Conservation (phyloP, 208 protist species). For the Leishmania mexicana region DNA sequence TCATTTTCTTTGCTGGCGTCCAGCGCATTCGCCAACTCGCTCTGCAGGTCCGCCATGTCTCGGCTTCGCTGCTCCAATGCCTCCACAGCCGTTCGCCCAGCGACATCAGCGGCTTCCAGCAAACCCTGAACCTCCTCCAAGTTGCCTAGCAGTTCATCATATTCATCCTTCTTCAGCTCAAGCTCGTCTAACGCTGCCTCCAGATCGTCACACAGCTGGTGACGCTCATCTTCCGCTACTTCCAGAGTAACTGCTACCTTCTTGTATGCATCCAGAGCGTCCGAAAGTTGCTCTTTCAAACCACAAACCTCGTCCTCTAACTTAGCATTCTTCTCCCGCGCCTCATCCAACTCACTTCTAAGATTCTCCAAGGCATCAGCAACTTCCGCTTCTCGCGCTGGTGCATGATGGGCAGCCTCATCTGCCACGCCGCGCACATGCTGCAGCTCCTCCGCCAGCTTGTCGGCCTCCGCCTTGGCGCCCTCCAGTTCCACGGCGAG, state of each 20-base stretch:
- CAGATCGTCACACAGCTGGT: conserved; percentile 39
- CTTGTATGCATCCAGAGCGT: background rate
- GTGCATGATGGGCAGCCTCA: background rate
- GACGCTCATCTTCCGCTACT: conserved; percentile 27
- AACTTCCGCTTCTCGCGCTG: background rate
- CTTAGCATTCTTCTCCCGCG: background rate
- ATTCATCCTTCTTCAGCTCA: conserved; percentile 41
- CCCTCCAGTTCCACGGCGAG: conserved; percentile 15
- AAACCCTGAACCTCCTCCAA: conserved; percentile 30
- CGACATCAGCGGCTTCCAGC: conserved; percentile 25
- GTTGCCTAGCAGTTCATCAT: conserved; percentile 29
- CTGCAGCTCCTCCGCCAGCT: conserved; percentile 11
- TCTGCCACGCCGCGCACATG: background rate
- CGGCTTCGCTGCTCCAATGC: conserved; percentile 26
- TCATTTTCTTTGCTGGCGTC: conserved; percentile 33
- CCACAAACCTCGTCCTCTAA: background rate
- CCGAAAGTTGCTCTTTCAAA: conserved; percentile 3
- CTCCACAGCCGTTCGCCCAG: conserved; percentile 21
- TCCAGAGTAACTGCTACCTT: background rate
- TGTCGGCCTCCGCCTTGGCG: background rate
- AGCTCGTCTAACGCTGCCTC: conserved; percentile 44
- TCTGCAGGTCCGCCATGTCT: conserved; percentile 33
- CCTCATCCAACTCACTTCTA: conserved; percentile 22
- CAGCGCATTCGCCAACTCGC: conserved; percentile 26
- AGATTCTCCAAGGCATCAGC: background rate